Conservation (phyloP, 768 basidiomycete species). For the Kwoniella sp. region DNA sequence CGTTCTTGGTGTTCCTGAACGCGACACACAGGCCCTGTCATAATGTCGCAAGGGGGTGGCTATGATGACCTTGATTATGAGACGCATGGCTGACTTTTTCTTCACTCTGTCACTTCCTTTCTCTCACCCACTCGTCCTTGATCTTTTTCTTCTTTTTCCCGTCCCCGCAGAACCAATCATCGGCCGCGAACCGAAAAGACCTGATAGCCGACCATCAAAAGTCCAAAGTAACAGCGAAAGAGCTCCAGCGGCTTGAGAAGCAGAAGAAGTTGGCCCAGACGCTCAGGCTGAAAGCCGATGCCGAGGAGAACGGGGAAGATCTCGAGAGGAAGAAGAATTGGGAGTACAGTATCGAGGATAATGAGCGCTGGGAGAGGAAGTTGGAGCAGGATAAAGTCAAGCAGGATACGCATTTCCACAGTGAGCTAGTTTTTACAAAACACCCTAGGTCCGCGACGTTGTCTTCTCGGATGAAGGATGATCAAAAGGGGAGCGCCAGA, state of each 20-base stretch:
- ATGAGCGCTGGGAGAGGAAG: slow-evolving; percentile 85
- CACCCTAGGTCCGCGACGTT: no score
- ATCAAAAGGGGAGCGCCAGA: no score
- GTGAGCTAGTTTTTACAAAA: slow-evolving; percentile 62
- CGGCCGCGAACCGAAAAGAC: slow-evolving; percentile 80
- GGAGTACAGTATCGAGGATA: slow-evolving; percentile 94
- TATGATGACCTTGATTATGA: neutral
- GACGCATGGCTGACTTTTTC: neutral
- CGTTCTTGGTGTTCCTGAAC: no score
- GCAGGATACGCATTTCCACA: slow-evolving; percentile 72
- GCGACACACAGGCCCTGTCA: no score
- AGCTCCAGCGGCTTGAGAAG: slow-evolving; percentile 79
- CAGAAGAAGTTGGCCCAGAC: slow-evolving; percentile 88
- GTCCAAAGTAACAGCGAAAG: slow-evolving; percentile 73
- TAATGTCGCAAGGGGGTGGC: no score
- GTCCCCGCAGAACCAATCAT: slow-evolving; percentile 67
- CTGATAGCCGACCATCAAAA: slow-evolving; percentile 82
- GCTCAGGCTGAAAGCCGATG: slow-evolving; percentile 79
- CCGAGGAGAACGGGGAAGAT: slow-evolving; percentile 89
- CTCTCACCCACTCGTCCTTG: neutral
- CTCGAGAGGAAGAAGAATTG: slow-evolving; percentile 87
- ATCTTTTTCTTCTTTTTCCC: neutral
- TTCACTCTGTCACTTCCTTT: neutral
- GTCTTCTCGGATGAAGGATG: no score
- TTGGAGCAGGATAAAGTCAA: slow-evolving; percentile 74